Base-by-base conservation (phyloP, 2,329 filamentous ascomycete genomes). In the Verticillium tricorpus region DNA sequence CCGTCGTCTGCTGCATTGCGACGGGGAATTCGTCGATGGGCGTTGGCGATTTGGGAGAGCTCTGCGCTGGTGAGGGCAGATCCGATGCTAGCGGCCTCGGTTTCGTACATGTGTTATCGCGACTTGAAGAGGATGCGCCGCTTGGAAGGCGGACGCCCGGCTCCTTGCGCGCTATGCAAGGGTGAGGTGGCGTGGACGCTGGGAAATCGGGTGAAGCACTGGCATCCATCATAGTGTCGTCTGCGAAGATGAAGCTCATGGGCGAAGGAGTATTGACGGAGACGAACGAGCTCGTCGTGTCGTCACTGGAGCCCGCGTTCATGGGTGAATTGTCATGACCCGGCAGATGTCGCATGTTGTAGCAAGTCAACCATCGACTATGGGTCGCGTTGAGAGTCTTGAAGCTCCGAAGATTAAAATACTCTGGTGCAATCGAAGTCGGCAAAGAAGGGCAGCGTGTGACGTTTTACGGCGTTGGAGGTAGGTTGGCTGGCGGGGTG, bases 341-440 rank as follows among this genome's bases (percentile, higher is more conserved):
- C 58, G 76, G 74, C 62, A 81, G 67, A 60, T 79, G 79, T 68
- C 79, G 78, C 80, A 82, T 82, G 56, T 63, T 45, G 64, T 28
- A 40, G 37, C 35, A 35, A 52, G n/a, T 25, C 17, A 50, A 40
- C 40, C 62, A 64, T 64, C 37, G 56, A 57, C 15, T 57, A 9
- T 52, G 37, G 17, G 22, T 52, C n/a, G 4, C 3, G n/a, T 52
- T 11, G 2, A 22, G n/a, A 52, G 19, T 25, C 1, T 22, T 12
- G 45, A 19, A 9, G n/a, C 45, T 45, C 39, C n/a, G 4, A 7
- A 9, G 39, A 45, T 45, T 1, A n/a, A 17, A 45, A 2, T 19
- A n/a, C 37, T 17, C 37, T 17, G 37, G 15, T 5, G 15, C 37
- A n/a, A 40, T 17, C 37, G 15, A n/a, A 52, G 19, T 12, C 4